Base-by-base conservation (phyloP, 202 grass and related monocot species). In the Hordeum pubiflorum region DNA sequence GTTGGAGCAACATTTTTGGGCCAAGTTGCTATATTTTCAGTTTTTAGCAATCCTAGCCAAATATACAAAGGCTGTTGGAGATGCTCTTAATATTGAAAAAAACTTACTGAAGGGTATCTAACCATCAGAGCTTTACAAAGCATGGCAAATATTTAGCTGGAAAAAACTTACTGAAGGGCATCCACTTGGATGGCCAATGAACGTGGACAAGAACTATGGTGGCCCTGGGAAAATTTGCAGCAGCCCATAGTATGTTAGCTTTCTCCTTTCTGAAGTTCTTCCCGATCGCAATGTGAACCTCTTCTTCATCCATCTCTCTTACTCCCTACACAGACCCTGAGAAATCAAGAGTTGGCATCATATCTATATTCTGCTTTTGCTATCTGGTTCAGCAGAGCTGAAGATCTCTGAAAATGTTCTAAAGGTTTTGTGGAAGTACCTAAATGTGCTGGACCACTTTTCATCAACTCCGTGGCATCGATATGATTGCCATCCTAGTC, bases 151-250 rank as follows among this genome's bases (percentile, higher is more conserved):
- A 63, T 54, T 74, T 33, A 13, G 4, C 48, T 15, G 38, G 68
- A 79, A 13, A 59, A 77, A 86, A 75, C 89, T 91, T 88, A 91
- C 89, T 86, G 82, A 85, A 83, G 18, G 83, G 89, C 79, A 91
- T 87, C 86, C 86, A 80, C 57, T 86, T 91, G 24, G 89, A 91
- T 75, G 86, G 89, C 83, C 89, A 91, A 57, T 91, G 89, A 37
- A 91, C 86, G 56, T 91, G 79, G 38, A 91, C 48, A 75, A 91
- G 55, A 69, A 85, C 82, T 50, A 91, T 86, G 43, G 86, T 79
- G 50, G 79, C 86, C 56, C 34, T 81, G n/a, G 88, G 77, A 63
- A 90, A 90, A 44, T 84, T 87, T 12, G 56, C 63, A 69, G 72
- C 71, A 57, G 81, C 77, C 84, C 88, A 90, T 36, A 87, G 58